phyloP scores from a whole-genome alignment of 495 filamentous ascomycete genomes.

The Pseudotulostoma volvatum region DNA sequence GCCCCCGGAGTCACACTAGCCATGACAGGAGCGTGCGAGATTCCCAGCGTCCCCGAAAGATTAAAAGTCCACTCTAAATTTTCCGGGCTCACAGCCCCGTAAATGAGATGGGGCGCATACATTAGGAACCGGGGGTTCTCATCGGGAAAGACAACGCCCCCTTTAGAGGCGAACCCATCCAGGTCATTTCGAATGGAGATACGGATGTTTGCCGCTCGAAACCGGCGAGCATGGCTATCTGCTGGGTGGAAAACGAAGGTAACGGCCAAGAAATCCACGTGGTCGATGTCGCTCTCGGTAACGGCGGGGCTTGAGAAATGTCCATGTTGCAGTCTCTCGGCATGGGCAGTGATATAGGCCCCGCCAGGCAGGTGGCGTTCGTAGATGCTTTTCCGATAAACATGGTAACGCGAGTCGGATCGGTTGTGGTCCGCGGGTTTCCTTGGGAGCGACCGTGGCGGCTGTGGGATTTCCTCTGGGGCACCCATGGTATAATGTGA shows the following conservation, averaged over 20 bases:
- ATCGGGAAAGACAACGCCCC: constrained; percentile 5
- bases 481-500: no score
- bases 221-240: constrained; percentile 24
- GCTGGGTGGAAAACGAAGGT: constrained; percentile 35
- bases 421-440: constrained; percentile 28
- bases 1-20: constrained; percentile 29
- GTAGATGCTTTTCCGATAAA: constrained; percentile 34
- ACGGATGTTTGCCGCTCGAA: constrained; percentile 31
- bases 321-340: constrained; percentile 35
- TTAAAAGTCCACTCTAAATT: constrained; percentile 37
- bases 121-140: constrained; percentile 29
- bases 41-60: constrained; percentile 30
- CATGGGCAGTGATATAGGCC: constrained; percentile 35
- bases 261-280: constrained; percentile 35
- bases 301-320: constrained; percentile 26
- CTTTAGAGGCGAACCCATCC: constrained; percentile 1
- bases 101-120: constrained; percentile 36
- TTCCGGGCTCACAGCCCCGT: constrained; percentile 34
- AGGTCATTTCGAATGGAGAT: constrained; percentile 17
- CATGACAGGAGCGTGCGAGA: constrained; percentile 28
- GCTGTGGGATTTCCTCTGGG: no score
- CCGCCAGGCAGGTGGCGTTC: constrained; percentile 32
- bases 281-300: constrained; percentile 23
- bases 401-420: constrained; percentile 24
- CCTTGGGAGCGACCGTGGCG: no score